These are phyloP conservation scores for Cercospora berteroae DNA, from an alignment of 2,329 filamentous ascomycete genomes.

Conservation along the genomic window DNA sequence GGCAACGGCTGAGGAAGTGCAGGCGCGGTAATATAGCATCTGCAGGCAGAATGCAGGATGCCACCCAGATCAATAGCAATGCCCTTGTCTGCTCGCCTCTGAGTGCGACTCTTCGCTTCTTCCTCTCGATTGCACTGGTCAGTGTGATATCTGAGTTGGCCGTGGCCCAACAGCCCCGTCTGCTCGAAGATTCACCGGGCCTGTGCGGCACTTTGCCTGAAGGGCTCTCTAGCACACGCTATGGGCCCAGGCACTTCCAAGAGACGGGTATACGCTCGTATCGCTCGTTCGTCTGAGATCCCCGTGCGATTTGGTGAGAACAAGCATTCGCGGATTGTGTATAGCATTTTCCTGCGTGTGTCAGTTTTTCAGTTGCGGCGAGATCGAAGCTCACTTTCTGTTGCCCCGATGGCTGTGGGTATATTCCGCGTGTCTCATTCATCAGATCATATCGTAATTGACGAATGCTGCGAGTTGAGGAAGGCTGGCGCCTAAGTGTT, in stretches of 20 bases:
- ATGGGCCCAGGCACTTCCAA: background rate
- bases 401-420: no score
- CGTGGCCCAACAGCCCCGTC: background rate
- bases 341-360: background rate
- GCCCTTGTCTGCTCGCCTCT: background rate
- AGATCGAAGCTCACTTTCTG: background rate
- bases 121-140: background rate
- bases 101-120: background rate
- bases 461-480: background rate
- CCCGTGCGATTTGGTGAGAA: background rate
- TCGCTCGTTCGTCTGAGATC: background rate
- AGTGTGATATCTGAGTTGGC: background rate
- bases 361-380: background rate
- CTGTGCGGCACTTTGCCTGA: background rate
- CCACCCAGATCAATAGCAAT: background rate
- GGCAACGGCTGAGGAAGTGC: background rate
- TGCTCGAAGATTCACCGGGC: background rate
- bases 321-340: no score
- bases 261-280: background rate
- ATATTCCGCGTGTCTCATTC: no score
- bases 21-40: background rate
- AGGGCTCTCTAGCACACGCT: background rate
- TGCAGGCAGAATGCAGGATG: background rate
- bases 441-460: no score
- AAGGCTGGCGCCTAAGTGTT: background rate